Conservation (phyloP, 169 alveolate species). For the Eimeria tenella region DNA sequence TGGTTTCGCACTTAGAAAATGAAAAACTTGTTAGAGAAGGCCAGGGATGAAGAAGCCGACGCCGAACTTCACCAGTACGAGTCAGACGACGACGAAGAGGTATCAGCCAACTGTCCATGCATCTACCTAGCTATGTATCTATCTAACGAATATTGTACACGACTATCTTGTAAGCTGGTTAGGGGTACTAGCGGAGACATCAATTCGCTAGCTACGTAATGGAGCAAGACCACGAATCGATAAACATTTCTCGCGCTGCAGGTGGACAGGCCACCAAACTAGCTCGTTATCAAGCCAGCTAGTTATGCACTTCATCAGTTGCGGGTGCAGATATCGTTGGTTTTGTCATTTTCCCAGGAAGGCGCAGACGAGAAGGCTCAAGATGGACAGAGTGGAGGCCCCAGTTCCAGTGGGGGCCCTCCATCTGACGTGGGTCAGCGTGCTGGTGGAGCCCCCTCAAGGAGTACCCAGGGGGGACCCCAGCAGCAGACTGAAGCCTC, state of each 20-base stretch:
- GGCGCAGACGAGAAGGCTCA: slow-evolving; percentile 50
- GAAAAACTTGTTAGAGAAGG: slow-evolving; percentile 73
- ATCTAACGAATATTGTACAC: neutral
- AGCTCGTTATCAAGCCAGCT: neutral
- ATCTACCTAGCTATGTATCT: neutral
- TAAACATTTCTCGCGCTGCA: neutral
- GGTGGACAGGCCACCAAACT: neutral
- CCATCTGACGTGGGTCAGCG: neutral
- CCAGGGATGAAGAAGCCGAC: slow-evolving; percentile 77
- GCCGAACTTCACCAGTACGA: slow-evolving; percentile 76
- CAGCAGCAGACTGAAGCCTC: slow-evolving; percentile 14
- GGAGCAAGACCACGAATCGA: no score
- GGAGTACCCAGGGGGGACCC: slow-evolving; percentile 31
- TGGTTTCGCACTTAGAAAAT: slow-evolving; percentile 56
- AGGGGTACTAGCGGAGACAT: no score
- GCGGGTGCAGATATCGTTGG: neutral
- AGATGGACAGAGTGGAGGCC: slow-evolving; percentile 6
- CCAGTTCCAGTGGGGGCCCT: neutral
- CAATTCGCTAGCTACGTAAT: no score
- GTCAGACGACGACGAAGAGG: slow-evolving; percentile 77
- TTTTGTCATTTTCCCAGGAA: neutral
- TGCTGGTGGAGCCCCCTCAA: neutral
- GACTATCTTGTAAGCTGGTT: neutral
- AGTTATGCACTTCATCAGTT: neutral
- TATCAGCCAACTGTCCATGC: neutral